Conservation (phyloP, 805 yeast genomes). For the Ogataea pilisensis region DNA sequence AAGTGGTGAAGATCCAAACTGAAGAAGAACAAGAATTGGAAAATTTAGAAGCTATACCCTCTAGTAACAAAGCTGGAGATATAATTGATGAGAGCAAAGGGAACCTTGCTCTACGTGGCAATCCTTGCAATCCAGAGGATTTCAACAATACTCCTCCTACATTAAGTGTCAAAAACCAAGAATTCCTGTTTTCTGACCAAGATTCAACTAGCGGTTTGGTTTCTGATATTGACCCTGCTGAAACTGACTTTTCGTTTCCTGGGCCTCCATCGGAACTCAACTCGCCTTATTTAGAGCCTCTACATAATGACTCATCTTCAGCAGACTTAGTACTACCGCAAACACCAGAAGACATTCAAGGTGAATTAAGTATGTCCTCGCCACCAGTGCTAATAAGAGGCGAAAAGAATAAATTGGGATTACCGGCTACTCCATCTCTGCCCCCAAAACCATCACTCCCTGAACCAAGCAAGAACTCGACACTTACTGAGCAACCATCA, state of each 20-base stretch:
- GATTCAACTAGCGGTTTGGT: no score
- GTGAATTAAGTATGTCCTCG: conserved; percentile 25
- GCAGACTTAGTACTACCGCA: conserved; percentile 8
- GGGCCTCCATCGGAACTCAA: no score
- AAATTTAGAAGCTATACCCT: conserved; percentile 7
- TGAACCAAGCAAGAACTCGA: neutral
- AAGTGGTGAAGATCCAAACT: conserved; percentile 54
- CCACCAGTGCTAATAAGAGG: conserved; percentile 29
- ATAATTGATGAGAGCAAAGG: no score
- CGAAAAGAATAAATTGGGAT: conserved; percentile 26
- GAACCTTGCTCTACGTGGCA: no score
- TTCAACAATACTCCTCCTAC: no score
- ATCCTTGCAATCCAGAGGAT: no score
- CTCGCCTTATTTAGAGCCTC: conserved; percentile 5
- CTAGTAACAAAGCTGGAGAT: no score
- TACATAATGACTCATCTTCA: neutral
- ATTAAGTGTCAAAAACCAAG: no score
- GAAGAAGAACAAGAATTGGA: conserved; percentile 28
- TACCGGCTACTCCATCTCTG: conserved; percentile 26
- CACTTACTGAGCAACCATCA: conserved; percentile 1
- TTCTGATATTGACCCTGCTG: no score
- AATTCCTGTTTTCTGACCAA: conserved; percentile 7
- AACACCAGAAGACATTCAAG: conserved; percentile 19
- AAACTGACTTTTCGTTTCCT: no score
- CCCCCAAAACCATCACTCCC: conserved; percentile 9